phyloP scores from a whole-genome alignment of 108 stramenopile genomes.

The Fragilariopsis cylindrus region DNA sequence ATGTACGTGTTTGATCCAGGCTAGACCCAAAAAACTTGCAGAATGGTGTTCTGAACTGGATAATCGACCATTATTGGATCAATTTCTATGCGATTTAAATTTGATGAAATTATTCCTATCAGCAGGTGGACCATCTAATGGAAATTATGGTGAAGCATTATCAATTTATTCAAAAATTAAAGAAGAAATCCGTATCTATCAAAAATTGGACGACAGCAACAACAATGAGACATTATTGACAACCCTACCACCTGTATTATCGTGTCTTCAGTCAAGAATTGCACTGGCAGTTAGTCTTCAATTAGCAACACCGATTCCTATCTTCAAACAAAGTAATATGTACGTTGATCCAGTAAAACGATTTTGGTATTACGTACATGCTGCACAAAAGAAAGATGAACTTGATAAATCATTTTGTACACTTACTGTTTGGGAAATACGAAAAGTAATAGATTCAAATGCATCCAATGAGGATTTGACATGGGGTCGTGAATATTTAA shows the following conservation, averaged over 20 bases:
- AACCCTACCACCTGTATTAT: neutral
- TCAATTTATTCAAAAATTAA: conserved; percentile 18
- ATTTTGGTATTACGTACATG: conserved; percentile 42
- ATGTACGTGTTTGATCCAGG: conserved; percentile 33
- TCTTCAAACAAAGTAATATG: conserved; percentile 12
- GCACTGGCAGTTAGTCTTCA: conserved; percentile 33
- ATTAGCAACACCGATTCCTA: conserved; percentile 29
- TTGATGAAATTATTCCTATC: conserved; percentile 31
- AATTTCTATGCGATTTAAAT: conserved; percentile 14
- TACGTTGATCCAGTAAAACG: conserved; percentile 50
- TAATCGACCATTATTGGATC: conserved; percentile 18
- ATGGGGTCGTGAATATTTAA: conserved; percentile 53
- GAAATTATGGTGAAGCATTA: conserved; percentile 34
- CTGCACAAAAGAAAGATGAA: conserved; percentile 38
- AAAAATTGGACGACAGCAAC: neutral
- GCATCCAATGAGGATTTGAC: conserved; percentile 43
- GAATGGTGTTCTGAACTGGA: conserved; percentile 13
- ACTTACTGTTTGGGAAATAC: conserved; percentile 43
- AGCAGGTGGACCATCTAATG: conserved; percentile 32
- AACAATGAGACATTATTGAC: neutral
- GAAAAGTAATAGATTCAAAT: conserved; percentile 44
- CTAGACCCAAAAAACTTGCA: conserved; percentile 31
- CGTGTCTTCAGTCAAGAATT: neutral
- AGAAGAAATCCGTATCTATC: neutral
- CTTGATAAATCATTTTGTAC: conserved; percentile 42